A percentile compares a stretch with the other conserved stretches of the same genome.
phyloP scores from a whole-genome alignment of 768 basidiomycete species.

The Udeniomyces megalosporus region DNA sequence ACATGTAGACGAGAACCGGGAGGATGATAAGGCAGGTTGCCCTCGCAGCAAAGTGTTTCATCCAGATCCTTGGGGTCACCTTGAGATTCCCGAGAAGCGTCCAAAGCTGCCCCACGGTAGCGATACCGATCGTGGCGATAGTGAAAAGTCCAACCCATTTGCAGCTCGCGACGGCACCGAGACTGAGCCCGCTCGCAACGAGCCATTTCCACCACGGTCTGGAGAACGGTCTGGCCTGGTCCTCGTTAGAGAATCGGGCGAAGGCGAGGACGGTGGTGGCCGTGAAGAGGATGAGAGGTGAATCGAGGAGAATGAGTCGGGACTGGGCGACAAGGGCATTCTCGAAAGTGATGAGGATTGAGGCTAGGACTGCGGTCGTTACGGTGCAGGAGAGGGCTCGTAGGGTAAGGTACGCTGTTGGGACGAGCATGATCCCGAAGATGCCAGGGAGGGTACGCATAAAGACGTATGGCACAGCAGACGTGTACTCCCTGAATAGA shows the following conservation, averaged over 20 bases:
- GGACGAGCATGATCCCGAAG: constrained; percentile 76
- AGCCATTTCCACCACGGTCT: constrained; percentile 88
- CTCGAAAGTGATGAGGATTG: constrained; percentile 87
- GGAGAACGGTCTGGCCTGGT: constrained; percentile 46
- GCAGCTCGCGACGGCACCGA: constrained; percentile 83
- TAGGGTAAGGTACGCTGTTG: constrained; percentile 80
- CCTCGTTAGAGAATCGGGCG: constrained; percentile 80
- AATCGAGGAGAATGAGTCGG: constrained; percentile 90
- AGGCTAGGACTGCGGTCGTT: constrained; percentile 76
- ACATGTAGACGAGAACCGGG: constrained; percentile 80
- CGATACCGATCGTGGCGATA: constrained; percentile 78
- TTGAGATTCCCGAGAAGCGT: constrained; percentile 68
- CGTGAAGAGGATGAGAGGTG: constrained; percentile 96
- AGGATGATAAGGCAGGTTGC: constrained; percentile 76
- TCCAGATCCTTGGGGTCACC: constrained; percentile 55
- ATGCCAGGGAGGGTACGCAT: constrained; percentile 92
- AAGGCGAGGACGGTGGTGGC: constrained; percentile 74
- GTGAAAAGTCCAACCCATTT: constrained; percentile 99
- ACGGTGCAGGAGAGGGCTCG: constrained; percentile 83
- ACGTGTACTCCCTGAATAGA: constrained; percentile 46
- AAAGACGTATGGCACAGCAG: constrained; percentile 78
- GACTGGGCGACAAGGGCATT: constrained; percentile 93
- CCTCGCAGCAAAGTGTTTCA: constrained; percentile 72
- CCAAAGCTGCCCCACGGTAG: constrained; percentile 79
- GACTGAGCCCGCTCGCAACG: constrained; percentile 62